These are phyloP conservation scores for Sporisorium reilianum DNA, from an alignment of 1,284 basidiomycete genomes.

Conservation along the genomic window DNA sequence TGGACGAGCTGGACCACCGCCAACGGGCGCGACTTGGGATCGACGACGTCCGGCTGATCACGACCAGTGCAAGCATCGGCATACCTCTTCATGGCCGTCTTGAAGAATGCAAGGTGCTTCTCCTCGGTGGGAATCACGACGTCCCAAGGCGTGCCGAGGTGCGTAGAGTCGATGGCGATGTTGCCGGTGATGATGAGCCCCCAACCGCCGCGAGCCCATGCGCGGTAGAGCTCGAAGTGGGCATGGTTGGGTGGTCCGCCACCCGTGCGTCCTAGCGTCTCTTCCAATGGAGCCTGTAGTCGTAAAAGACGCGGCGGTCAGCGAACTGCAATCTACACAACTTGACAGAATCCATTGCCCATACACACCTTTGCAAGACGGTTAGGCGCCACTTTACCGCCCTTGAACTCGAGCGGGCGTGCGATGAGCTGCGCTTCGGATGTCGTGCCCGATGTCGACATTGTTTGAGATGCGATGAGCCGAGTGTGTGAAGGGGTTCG, in stretches of 20 bases:
- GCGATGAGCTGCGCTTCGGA: conserved; percentile 67
- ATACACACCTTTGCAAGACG: conserved; percentile 72
- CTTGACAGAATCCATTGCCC: neutral
- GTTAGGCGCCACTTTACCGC: conserved; percentile 72
- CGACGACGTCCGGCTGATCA: conserved; percentile 57
- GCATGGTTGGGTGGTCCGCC: conserved; percentile 63
- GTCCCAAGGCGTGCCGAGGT: conserved; percentile 85
- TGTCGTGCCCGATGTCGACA: conserved; percentile 16
- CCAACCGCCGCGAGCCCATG: conserved; percentile 84
- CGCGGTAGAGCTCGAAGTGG: conserved; percentile 78
- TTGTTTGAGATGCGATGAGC: neutral
- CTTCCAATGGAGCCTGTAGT: conserved; percentile 61
- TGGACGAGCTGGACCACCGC: conserved; percentile 84
- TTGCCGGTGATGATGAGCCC: conserved; percentile 91
- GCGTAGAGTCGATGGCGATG: conserved; percentile 79
- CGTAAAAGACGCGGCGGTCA: neutral
- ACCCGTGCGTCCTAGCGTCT: conserved; percentile 58
- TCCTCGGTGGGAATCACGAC: conserved; percentile 74
- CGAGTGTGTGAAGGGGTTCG: neutral
- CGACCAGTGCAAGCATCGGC: conserved; percentile 55
- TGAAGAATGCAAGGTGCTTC: conserved; percentile 68
- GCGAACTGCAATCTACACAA: neutral
- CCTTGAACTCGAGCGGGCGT: conserved; percentile 74
- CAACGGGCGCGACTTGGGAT: conserved; percentile 66
- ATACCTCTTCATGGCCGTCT: conserved; percentile 53